Evolutionary conservation across 1,284 basidiomycete genomes (phyloP), one percentile per base, ranked within the genome.

Genomic region (Rhodofomes roseus): DNA sequence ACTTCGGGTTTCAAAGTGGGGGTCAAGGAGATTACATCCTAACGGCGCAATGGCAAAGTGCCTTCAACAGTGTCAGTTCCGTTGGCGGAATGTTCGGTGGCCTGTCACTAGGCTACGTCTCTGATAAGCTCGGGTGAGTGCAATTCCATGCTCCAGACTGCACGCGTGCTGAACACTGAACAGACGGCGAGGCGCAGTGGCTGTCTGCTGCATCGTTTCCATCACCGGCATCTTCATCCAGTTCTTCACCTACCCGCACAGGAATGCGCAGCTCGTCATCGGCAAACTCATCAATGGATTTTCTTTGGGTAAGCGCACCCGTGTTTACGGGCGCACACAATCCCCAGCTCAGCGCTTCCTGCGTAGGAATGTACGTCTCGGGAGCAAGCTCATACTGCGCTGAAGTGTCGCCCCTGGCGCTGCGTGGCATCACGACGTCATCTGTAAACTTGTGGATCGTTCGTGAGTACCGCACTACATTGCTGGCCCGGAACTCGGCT

Each of bases 211-310:
- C 55, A 22, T 51, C n/a, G 59, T 60, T 18, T 60, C 59, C 48
- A 60, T 60, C 41, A n/a, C 40, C 16, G 59, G 59, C 39, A 54
- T 60, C 34, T 40, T 60, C 31, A 60, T 60, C 23, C 59, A 60
- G 29, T 60, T 60, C 59, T 60, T 60, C 55, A 60, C 59, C 14
- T 56, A 56, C 41, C 59, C 59, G 27, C 59, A 60, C 50, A 56
- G 29, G 40, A 60, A 60, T 22, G 59, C 39, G 12, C 54, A 56
- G 55, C 59, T 60, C 14, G 20, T 60, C 34, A 39, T 54, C 36
- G 59, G 59, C 4, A 60, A 60, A 23, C 50, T 60, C 2, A 41
- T 60, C 50, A 60, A 60, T 23, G 59, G 59, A 2, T 60, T 43
- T 37, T 5, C 59, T 4, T 43, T 60, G 7, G 59, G 59, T 56